These are phyloP conservation scores for Carallia brachiata DNA, from an alignment of 345 rosid genomes.

Conservation along the genomic window DNA sequence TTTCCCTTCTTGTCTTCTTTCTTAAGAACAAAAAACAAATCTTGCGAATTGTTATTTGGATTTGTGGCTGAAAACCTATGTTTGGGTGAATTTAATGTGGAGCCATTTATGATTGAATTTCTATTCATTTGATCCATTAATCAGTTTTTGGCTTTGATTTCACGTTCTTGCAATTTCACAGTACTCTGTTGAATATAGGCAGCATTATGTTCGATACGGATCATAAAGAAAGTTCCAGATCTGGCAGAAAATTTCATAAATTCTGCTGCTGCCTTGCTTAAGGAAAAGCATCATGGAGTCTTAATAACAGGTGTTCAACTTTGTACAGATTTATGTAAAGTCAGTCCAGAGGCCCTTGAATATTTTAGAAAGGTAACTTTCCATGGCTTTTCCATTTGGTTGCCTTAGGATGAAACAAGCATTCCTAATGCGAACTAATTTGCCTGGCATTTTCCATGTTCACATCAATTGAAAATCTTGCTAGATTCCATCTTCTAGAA, in stretches of 20 bases:
- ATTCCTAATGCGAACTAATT: not conserved
- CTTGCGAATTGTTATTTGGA: not conserved
- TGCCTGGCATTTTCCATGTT: too few species aligned
- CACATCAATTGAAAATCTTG: too few species aligned
- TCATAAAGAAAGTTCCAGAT: conserved; percentile 95
- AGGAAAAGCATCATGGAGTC: conserved; percentile 99
- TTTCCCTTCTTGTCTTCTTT: too few species aligned
- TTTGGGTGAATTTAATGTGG: not conserved
- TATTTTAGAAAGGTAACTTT: conserved; percentile 76
- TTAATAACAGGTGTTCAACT: conserved; percentile 94
- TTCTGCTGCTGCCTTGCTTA: conserved; percentile 79
- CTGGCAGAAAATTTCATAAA: conserved; percentile 96
- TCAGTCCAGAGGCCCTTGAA: conserved; percentile 83
- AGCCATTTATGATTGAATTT: not conserved
- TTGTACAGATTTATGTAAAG: conserved; percentile 84
- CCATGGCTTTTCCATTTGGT: conserved; percentile 13
- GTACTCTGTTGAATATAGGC: conserved; percentile 55
- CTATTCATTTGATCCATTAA: conserved; percentile 7
- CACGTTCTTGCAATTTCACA: conserved; percentile 24
- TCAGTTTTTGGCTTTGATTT: conserved; percentile 4
- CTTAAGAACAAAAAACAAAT: too few species aligned
- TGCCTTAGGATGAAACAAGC: not conserved
- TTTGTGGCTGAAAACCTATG: not conserved
- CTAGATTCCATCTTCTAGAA: conserved; percentile 1
- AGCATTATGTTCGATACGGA: conserved; percentile 91